Evolutionary conservation across 345 rosid genomes (phyloP), one percentile per base, ranked within the genome.

Genomic region (Pistacia atlantica): DNA sequence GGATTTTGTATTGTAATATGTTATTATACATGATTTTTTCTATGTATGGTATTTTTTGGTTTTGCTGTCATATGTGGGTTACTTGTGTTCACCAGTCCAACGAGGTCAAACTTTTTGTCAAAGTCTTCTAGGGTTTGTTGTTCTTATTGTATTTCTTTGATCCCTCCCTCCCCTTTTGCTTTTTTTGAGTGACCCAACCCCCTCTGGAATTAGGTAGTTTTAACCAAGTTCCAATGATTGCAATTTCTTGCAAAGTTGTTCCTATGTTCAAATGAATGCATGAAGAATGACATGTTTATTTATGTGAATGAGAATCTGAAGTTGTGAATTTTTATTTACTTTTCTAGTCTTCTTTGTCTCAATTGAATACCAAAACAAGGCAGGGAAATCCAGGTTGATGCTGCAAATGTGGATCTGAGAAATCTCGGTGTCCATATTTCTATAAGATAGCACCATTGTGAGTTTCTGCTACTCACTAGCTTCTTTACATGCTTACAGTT

Each of bases 311-410:
- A 63, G 18, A 48, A 54, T 33, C 67, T 45, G 16, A 31, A 51
- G 7, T 35, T 22, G 25, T 18, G 4, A 16, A 18, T 31, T 31
- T 56, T 22, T 54, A 28, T 35, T 55, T 45, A 35, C 56, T 62
- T 65, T 10, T 14, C 9, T 56, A 67, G 11, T 45, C 65, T 42
- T 42, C 7, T 35, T 16, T 54, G 2, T 62, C 33, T 77, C 20
- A 17, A 74, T 10, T 63, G 57, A 42, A 33, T 54, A 5, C 59
- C 87, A 95, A 96, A 84, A 89, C 93, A 69, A 87, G 92, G 84
- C 75, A 88, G 64, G 64, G 98, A 93, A 84, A 86, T 95, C 70
- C 97, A 93, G 75, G 94, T 94, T 16, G 97, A 95, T 80, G 95
- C 97, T 59, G 90, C 92, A 5, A 86, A 87, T 80, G 98, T 90